These are phyloP conservation scores for Trifolium subterraneum DNA, from an alignment of 306 rosid species.

Conservation along the genomic window DNA sequence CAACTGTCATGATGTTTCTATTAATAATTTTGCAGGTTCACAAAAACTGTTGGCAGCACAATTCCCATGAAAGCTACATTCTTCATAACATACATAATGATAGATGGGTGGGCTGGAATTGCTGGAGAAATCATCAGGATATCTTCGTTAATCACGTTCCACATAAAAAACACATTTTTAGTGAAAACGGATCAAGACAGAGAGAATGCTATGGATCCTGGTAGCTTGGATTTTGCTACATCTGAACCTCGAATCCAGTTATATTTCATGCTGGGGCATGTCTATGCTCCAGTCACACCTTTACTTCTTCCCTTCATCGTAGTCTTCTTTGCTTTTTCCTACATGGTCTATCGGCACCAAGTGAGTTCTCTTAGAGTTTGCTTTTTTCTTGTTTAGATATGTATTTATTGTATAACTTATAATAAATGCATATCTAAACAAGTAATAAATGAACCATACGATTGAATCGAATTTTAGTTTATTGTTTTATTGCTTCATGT, in stretches of 20 bases:
- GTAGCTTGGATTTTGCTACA: constrained; percentile 66
- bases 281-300: constrained; percentile 87
- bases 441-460: neutral
- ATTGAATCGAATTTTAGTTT: neutral
- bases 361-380: constrained; percentile 44
- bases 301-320: constrained; percentile 84
- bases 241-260: constrained; percentile 89
- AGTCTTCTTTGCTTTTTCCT: constrained; percentile 83
- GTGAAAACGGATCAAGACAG: constrained; percentile 88
- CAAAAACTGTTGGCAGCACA: constrained; percentile 78
- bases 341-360: constrained; percentile 87
- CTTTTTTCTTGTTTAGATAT: too few relatives aligned
- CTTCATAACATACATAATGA: constrained; percentile 91
- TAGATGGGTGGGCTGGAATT: constrained; percentile 95
- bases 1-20: constrained; percentile 35
- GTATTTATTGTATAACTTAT: constrained; percentile 15
- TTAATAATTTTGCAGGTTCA: constrained; percentile 58
- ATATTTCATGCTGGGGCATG: constrained; percentile 84
- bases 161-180: constrained; percentile 82
- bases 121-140: constrained; percentile 85
- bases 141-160: constrained; percentile 65
- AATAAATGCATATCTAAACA: neutral
- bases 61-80: constrained; percentile 96
- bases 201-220: constrained; percentile 85
- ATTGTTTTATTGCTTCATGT: constrained; percentile 14